Base-by-base conservation (phyloP, 2,329 filamentous ascomycete species). In the Pyrenochaeta sp. region DNA sequence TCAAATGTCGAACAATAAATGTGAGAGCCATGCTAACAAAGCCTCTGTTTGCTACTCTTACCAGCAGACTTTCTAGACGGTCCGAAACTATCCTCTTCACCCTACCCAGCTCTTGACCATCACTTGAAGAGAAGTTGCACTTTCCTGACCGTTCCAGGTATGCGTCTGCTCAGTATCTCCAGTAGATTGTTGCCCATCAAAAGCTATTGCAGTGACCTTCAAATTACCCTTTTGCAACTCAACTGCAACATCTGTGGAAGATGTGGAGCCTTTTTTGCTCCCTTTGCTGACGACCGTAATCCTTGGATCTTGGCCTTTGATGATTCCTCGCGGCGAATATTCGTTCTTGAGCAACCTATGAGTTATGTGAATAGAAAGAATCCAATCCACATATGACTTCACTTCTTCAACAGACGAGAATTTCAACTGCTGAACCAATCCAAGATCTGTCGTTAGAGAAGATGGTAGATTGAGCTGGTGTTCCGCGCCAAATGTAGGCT, bases 401-500 rank as follows among this genome's bases (percentile, higher is more conserved):
- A 72, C 33, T 14, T 75, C 73, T 18, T 64, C 56, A 2, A 66
- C 57, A 18, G 63, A 61, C 11, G 63, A 53, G 37, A 75, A 73
- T 31, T 65, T 72, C 33, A 71, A 66, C 14, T 70, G 66, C 14
- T 57, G 59, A 32, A 67, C 65, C 1, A 72, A 55, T 15, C 62
- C 64, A n/a, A 75, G 64, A 31, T 71, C 63, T 7, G 61, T 53
- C 10, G 58, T 60, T 14, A 74, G 49, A 1, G 71, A 60, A 3
- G 67, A 54, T 7, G 74, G 72, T 5, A 76, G 54, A 5, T 64
- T 68, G 11, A 75, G 52, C 46, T 63, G 71, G 51, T 72, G 68
- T 47, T 75, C 72, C 5, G 71, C 68, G 36, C 74, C 74, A 40
- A 73, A 74, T 1, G 62, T 71, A 2, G 73, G 74, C 14, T 61